Base-by-base conservation (phyloP, 768 basidiomycete species). In the Amanita thiersii region DNA sequence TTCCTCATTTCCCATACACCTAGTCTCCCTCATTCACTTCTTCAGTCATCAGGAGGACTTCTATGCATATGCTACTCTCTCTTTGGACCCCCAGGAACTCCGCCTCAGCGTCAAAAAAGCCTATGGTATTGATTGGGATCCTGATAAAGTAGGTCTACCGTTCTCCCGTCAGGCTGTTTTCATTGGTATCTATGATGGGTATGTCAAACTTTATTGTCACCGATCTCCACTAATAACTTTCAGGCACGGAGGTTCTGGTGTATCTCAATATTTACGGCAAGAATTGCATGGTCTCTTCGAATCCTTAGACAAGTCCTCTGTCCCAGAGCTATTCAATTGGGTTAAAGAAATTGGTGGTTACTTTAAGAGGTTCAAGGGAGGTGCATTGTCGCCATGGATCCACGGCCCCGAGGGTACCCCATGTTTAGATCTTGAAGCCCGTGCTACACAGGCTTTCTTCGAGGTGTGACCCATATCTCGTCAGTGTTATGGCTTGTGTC, bases 181-280 rank as follows among this genome's bases (percentile, higher is more conserved):
- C 51, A 77, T 90, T 26, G 92, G 91, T 21, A 81, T 96, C 43
- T 96, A 91, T 57, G 92, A 96, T 45, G 92, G 92, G 87, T 87
- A 52, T 43, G 72, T 57, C 24, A 14, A 4, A 26, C 18, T 14
- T 39, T 17, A 4, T 17, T 52, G 14, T 43, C 37, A 5, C 35
- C 44, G 20, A 33, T 11, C 37, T 30, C 26, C 3, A 43, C 18
- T 8, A 35, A 8, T 19, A 30, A 24, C n/a, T 9, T 23, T n/a
- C 41, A 91, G 88, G 5, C 92, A 96, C 54, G 92, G 92, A 5
- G 92, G 92, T 6, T 82, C 82, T n/a, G 82, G 82, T 7, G 90
- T 93, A 12, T 84, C 91, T 2, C 79, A 87, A 46, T 92, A 80
- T 58, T 68, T 92, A 21, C 79, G 84, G 14, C 81, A 92, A 49